These are phyloP conservation scores for Begonia peltatifolia DNA, from an alignment of 306 rosid species.

Conservation along the genomic window DNA sequence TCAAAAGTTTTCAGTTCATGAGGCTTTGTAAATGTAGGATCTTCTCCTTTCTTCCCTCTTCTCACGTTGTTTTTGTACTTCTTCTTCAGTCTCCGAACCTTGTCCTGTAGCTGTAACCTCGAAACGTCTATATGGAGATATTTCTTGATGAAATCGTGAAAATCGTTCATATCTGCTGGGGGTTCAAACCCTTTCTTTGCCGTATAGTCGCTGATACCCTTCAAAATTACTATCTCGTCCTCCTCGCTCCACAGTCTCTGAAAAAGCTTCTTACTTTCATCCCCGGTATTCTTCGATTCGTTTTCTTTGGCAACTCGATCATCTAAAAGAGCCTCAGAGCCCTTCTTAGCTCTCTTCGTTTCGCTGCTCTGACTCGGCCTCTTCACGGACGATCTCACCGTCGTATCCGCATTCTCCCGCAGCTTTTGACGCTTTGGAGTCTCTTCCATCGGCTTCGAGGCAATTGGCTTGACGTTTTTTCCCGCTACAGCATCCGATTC, in stretches of 20 bases:
- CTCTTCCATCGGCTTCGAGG: conserved; percentile 42
- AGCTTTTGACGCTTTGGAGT: conserved; percentile 23
- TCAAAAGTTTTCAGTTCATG: conserved; percentile 26
- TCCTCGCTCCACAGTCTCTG: conserved; percentile 52
- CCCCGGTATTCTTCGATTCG: conserved; percentile 22
- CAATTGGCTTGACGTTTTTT: conserved; percentile 21
- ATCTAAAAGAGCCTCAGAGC: conserved; percentile 8
- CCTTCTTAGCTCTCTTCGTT: conserved; percentile 28
- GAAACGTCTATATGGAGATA: conserved; percentile 17
- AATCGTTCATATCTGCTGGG: conserved; percentile 2
- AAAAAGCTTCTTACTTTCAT: conserved; percentile 24
- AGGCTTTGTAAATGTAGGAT: conserved; percentile 7
- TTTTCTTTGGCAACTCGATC: conserved; percentile 16
- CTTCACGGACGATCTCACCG: conserved; percentile 20
- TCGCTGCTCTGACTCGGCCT: conserved; percentile 14
- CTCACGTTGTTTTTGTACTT: conserved; percentile 16
- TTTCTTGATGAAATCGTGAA: conserved; percentile 30
- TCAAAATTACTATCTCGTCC: conserved; percentile 32
- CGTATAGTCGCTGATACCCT: conserved; percentile 26
- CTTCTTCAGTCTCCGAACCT: conserved; percentile 37
- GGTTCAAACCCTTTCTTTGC: conserved; percentile 25
- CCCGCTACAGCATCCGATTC: conserved; percentile 24
- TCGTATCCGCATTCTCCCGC: conserved; percentile 15
- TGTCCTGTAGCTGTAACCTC: conserved; percentile 20
- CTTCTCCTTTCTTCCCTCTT: conserved; percentile 14